Evolutionary conservation across 164 flowering plant species (phyloP), one percentile per base, ranked within the genome.

Genomic region (Buxus sempervirens): DNA sequence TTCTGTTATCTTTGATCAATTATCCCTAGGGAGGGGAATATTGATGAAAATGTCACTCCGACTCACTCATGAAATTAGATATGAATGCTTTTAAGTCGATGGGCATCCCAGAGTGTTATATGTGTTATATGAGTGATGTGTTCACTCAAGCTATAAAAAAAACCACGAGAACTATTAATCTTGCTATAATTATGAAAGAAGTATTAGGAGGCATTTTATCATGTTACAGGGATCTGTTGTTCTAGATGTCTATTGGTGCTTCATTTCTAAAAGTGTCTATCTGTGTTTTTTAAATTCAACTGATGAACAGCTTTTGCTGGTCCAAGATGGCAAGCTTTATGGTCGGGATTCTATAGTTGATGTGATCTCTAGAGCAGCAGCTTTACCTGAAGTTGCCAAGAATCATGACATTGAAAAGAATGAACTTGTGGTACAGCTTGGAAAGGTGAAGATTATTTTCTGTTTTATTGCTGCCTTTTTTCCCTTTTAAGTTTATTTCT

Each of bases 271-370:
- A 32, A 32, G 38, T 32, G 7, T 32, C 38, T 32, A n/a, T n/a
- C n/a, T 32, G 38, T 32, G 38, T 32, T 32, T 32, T 32, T n/a
- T n/a, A n/a, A n/a, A n/a, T n/a, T n/a, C 20, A 66, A 69, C 65
- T 69, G 55, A 58, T 79, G 23, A 57, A 76, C 91, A 95, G 99
- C 79, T 78, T 76, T 83, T 92, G 55, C 79, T 95, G 76, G 82
- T 93, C 74, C 95, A 92, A 86, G 97, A 90, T 80, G 99, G 99
- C 70, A 95, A 92, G 79, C 87, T 95, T 23, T 88, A 89, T 79
- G 99, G 99, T 0, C 83, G 88, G 59, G 95, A 92, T 72, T 76
- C 82, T 75, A 66, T 93, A 12, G 86, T 81, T 82, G 71, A 85
- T 64, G 87, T 90, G 66, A 87, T 92, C 32, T 78, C 81, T 75